Evolutionary conservation across 495 filamentous ascomycete genomes (phyloP).

Genomic region (Rostrohypoxylon terebratum): DNA sequence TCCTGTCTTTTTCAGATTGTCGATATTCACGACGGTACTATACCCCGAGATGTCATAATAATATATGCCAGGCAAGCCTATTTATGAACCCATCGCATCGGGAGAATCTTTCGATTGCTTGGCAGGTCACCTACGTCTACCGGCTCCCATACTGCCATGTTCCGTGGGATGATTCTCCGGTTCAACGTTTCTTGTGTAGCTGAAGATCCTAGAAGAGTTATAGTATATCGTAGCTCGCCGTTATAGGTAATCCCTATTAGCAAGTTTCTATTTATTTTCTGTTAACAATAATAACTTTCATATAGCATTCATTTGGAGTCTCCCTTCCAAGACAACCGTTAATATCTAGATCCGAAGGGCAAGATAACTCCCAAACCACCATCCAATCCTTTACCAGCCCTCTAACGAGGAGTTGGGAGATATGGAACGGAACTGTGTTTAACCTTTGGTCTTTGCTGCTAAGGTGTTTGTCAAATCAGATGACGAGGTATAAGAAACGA

Average conservation of each 20-base stretch:
- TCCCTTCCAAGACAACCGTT: constrained; percentile 6
- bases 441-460: not conserved
- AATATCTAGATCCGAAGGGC: not conserved
- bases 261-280: constrained; percentile 8
- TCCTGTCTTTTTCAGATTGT: constrained; percentile 8
- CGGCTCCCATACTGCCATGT: constrained; percentile 30
- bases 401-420: not conserved
- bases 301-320: not conserved
- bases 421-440: not conserved
- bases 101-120: constrained; percentile 30
- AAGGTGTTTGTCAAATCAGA: constrained; percentile 12
- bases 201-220: constrained; percentile 6
- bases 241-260: constrained; percentile 18
- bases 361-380: not conserved
- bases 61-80: constrained; percentile 14
- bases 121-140: constrained; percentile 19
- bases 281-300: constrained; percentile 1
- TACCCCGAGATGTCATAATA: constrained; percentile 14
- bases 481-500: constrained; percentile 16
- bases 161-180: constrained; percentile 28
- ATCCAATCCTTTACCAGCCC: not conserved
- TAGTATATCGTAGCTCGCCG: constrained; percentile 1
- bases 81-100: constrained; percentile 27
- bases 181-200: constrained; percentile 5
- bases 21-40: not conserved